Evolutionary conservation across 108 stramenopile species (phyloP), one percentile per base, ranked within the genome.

Genomic region (Craspedostauros australis): DNA sequence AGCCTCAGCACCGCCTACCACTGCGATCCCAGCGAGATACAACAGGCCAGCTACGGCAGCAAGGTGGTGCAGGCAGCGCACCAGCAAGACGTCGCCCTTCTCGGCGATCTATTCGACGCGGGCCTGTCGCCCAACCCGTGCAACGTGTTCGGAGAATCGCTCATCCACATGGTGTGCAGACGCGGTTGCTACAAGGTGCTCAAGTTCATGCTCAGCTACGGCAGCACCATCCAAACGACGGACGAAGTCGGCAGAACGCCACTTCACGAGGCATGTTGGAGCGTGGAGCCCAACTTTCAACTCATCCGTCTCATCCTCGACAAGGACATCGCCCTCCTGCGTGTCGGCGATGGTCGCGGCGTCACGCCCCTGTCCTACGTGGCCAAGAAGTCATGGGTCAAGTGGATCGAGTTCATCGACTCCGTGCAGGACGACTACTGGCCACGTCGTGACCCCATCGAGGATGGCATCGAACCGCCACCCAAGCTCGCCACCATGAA

Each of bases 11-110:
- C 62, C 30, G 79, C 67, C 9, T 94, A 85, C 58, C 76, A 82
- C 65, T 69, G 60, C 60, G 67, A 70, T 26, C 93, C 93, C 14
- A 82, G 79, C 5, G 50, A 75, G 21, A 62, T 78, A 21, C 89
- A 94, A 67, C 52, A 73, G 41, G 61, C 76, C 19, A 65, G 63
- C 38, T 94, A 91, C 58, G 84, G 78, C 14, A 60, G 76, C 47
- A 50, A 49, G 19, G 38, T 90, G 29, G 76, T 82, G 6, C 32
- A 61, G 15, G 77, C 84, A 24, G 76, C 89, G n/a, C 66, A 78
- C 11, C 51, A 60, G 32, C 68, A 69, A 36, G 73, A 91, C 62
- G 49, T 62, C 15, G 48, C 29, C n/a, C 27, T 47, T 14, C 65
- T 87, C 4, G 56, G 50, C 19, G 37, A 43, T 19, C 64, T 94